A percentile compares a stretch with the other conserved stretches of the same genome.
phyloP scores from a whole-genome alignment of 371 early-diverging fungal species.

The Mucor saturninus region DNA sequence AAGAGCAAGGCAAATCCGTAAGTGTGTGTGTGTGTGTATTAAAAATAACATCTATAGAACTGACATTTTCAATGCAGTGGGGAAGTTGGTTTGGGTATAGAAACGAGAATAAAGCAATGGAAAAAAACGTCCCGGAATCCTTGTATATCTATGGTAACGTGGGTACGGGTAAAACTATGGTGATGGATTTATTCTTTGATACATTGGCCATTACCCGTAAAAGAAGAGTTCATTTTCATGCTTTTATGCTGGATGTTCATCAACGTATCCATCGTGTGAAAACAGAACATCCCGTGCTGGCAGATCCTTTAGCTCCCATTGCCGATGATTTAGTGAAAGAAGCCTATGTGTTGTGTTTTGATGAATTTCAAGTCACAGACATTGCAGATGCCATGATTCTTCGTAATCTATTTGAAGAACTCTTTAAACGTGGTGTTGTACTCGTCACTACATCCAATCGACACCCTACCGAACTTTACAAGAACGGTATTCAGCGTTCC shows the following conservation, averaged over 20 bases:
- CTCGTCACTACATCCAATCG: constrained; percentile 93
- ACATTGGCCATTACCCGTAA: constrained; percentile 72
- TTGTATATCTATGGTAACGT: constrained; percentile 86
- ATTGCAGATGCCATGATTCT: constrained; percentile 97
- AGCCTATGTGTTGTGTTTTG: constrained; percentile 90
- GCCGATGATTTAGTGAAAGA: constrained; percentile 82
- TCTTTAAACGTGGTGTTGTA: constrained; percentile 88
- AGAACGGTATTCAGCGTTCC: constrained; percentile 92
- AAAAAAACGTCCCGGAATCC: constrained; percentile 53
- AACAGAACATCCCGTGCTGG: constrained; percentile 45
- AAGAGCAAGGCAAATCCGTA: constrained; percentile 17
- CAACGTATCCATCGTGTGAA: constrained; percentile 80
- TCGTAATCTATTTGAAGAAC: constrained; percentile 78
- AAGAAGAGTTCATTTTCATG: constrained; percentile 92
- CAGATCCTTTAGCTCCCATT: constrained; percentile 81
- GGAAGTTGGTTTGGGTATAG: constrained; percentile 24
- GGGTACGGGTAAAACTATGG: constrained; percentile 92
- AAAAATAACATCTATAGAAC: neutral
- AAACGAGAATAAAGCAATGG: constrained; percentile 6
- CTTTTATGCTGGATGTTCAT: constrained; percentile 94
- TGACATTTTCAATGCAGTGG: constrained; percentile 12
- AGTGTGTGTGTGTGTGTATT: neutral
- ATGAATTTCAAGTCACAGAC: constrained; percentile 97
- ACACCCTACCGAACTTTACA: constrained; percentile 93
- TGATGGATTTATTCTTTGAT: constrained; percentile 96